Conservation (phyloP, 768 basidiomycete genomes). For the Panellus pusillus region DNA sequence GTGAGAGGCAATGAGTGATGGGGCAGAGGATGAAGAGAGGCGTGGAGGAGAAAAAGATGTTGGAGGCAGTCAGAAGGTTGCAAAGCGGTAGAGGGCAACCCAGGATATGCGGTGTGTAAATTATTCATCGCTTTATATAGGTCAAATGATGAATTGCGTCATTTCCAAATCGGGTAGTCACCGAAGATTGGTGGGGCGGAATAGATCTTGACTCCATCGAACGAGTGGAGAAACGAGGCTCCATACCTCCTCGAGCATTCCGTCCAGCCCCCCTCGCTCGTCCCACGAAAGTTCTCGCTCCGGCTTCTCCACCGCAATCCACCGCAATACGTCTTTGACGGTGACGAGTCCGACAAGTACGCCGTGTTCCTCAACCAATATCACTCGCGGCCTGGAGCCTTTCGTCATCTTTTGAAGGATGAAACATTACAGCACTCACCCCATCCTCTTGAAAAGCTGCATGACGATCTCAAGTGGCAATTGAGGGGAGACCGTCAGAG, state of each 20-base stretch:
- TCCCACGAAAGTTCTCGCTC: constrained; percentile 58
- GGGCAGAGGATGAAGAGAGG: background rate
- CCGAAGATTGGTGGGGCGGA: constrained; percentile 22
- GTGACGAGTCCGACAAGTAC: constrained; percentile 83
- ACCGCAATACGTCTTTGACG: constrained; percentile 92
- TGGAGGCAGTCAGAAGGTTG: background rate
- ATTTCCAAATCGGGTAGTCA: constrained; percentile 1
- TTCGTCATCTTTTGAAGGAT: background rate
- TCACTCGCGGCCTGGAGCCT: constrained; percentile 80
- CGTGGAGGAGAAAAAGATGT: too few relatives aligned
- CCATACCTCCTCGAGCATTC: constrained; percentile 62
- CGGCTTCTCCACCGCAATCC: constrained; percentile 65
- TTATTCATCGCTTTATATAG: background rate
- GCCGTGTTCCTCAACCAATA: constrained; percentile 89
- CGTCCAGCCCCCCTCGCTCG: constrained; percentile 64
- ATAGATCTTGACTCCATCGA: constrained; percentile 37
- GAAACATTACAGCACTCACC: constrained; percentile 53
- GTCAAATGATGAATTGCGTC: constrained; percentile 2
- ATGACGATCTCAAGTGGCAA: constrained; percentile 94
- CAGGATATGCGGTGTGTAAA: background rate
- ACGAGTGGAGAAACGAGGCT: constrained; percentile 37
- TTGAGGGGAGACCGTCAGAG: constrained; percentile 88
- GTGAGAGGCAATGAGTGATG: constrained; percentile 29
- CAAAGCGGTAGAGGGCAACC: too few relatives aligned
- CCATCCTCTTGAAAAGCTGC: constrained; percentile 97